phyloP scores from a whole-genome alignment of 495 filamentous ascomycete species.

The Bombardia bombarda region DNA sequence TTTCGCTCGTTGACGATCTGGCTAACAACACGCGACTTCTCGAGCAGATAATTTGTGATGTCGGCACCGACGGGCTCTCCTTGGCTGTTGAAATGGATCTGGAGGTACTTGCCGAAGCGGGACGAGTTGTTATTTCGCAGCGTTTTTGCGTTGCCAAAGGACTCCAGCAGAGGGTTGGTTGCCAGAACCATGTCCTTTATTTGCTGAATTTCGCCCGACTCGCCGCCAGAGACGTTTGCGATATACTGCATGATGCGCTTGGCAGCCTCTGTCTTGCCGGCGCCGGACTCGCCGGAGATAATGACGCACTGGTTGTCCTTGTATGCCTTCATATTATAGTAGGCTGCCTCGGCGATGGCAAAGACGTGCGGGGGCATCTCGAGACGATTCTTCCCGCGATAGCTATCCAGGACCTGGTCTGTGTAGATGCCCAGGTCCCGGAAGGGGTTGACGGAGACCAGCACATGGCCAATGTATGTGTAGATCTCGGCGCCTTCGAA shows the following conservation, averaged over 20 bases:
- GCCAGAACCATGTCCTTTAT: slow-evolving; percentile 99
- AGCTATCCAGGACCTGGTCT: slow-evolving; percentile 80
- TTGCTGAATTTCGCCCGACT: slow-evolving; percentile 85
- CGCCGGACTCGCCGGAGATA: slow-evolving; percentile 97
- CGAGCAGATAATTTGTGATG: slow-evolving; percentile 95
- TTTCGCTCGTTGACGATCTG: slow-evolving; percentile 95
- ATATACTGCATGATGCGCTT: slow-evolving; percentile 99
- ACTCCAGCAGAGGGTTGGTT: slow-evolving; percentile 94
- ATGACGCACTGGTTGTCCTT: slow-evolving; percentile 99
- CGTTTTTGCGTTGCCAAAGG: slow-evolving; percentile 97
- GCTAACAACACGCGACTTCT: slow-evolving; percentile 91
- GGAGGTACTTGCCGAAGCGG: slow-evolving; percentile 95
- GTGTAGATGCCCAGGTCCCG: slow-evolving; percentile 98
- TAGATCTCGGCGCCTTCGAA: slow-evolving; percentile 98
- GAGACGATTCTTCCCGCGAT: slow-evolving; percentile 92
- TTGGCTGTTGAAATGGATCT: slow-evolving; percentile 90
- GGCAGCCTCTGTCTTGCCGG: slow-evolving; percentile 98
- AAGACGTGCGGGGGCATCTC: slow-evolving; percentile 96
- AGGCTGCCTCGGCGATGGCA: slow-evolving; percentile 89
- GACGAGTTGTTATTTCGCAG: slow-evolving; percentile 98
- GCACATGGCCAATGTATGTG: slow-evolving; percentile 99
- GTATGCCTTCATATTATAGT: slow-evolving; percentile 99
- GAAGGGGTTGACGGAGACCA: slow-evolving; percentile 99
- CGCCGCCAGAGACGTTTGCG: slow-evolving; percentile 87
- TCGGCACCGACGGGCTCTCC: slow-evolving; percentile 94